Percentiles rank a stretch among this genome's conserved stretches.
These are phyloP conservation scores for Leccinum subgranulosum DNA, from an alignment of 768 basidiomycete genomes.

Conservation along the genomic window DNA sequence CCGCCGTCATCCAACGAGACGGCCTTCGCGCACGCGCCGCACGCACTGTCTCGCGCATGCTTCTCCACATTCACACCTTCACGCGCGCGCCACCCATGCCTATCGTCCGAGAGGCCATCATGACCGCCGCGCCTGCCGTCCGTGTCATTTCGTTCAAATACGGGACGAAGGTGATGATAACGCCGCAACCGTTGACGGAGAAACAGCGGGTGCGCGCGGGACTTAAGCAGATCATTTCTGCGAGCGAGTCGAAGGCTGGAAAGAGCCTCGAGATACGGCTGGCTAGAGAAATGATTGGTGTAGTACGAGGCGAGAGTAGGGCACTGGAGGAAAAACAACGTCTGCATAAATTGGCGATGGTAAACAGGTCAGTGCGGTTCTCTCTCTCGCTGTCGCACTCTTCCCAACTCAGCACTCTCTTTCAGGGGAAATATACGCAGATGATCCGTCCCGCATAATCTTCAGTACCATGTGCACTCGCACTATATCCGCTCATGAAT, in stretches of 20 bases:
- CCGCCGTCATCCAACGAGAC: conserved; percentile 57
- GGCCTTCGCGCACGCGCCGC: conserved; percentile 65
- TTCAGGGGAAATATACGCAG: conserved; percentile 24
- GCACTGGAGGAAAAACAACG: conserved; percentile 61
- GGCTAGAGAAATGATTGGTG: conserved; percentile 73
- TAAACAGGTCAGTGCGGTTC: conserved; percentile 61
- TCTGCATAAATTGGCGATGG: conserved; percentile 66
- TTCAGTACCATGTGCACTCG: not conserved
- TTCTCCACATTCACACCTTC: conserved; percentile 68
- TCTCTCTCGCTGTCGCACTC: not conserved
- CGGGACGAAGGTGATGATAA: conserved; percentile 61
- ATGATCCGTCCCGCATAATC: not conserved
- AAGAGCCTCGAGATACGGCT: conserved; percentile 64
- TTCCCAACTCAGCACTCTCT: conserved; percentile 2
- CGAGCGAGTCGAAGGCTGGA: conserved; percentile 54
- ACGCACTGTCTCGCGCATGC: conserved; percentile 53
- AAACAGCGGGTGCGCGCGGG: conserved; percentile 73
- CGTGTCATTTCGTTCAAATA: conserved; percentile 54
- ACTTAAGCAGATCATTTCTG: conserved; percentile 68
- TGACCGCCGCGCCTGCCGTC: conserved; percentile 68
- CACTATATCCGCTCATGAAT: not conserved
- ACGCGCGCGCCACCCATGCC: conserved; percentile 80
- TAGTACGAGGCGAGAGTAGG: conserved; percentile 59
- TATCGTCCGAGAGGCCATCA: conserved; percentile 71
- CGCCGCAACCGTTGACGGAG: conserved; percentile 73